Conservation (phyloP, 2,329 filamentous ascomycete species). For the Aschersonia sp. region DNA sequence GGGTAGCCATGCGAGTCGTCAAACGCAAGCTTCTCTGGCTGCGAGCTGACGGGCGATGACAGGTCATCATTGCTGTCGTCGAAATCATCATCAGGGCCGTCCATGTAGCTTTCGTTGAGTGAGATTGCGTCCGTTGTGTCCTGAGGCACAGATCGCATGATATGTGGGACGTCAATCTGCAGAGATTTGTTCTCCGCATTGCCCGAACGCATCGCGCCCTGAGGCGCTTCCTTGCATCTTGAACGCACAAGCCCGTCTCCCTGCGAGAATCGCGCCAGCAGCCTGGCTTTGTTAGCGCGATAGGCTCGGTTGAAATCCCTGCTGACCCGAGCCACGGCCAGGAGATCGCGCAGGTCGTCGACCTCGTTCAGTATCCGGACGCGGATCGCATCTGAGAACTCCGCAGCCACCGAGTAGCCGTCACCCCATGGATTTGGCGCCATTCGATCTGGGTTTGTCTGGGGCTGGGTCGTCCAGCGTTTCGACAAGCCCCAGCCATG, state of each 20-base stretch:
- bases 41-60: too few relatives aligned
- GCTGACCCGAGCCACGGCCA: slow-evolving; percentile 25
- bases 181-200: slow-evolving; percentile 20
- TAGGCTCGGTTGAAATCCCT: slow-evolving; percentile 29
- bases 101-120: too few relatives aligned
- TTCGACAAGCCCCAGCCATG: slow-evolving; percentile 35
- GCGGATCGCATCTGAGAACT: slow-evolving; percentile 21
- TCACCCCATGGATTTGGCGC: slow-evolving; percentile 12
- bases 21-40: too few relatives aligned
- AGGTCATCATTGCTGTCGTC: too few relatives aligned
- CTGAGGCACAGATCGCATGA: too few relatives aligned
- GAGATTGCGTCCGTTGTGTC: too few relatives aligned
- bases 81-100: too few relatives aligned
- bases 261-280: slow-evolving; percentile 21
- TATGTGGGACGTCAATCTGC: slow-evolving; percentile 10
- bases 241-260: background rate
- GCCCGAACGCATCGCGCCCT: slow-evolving; percentile 2
- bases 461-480: slow-evolving; percentile 19
- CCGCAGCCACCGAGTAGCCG: slow-evolving; percentile 16
- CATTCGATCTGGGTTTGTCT: slow-evolving; percentile 18
- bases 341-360: slow-evolving; percentile 25
- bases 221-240: background rate
- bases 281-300: slow-evolving; percentile 25
- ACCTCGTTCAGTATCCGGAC: slow-evolving; percentile 25
- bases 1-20: too few relatives aligned